phyloP scores from a whole-genome alignment of 2,329 filamentous ascomycete genomes.

The Penicillium sp. region DNA sequence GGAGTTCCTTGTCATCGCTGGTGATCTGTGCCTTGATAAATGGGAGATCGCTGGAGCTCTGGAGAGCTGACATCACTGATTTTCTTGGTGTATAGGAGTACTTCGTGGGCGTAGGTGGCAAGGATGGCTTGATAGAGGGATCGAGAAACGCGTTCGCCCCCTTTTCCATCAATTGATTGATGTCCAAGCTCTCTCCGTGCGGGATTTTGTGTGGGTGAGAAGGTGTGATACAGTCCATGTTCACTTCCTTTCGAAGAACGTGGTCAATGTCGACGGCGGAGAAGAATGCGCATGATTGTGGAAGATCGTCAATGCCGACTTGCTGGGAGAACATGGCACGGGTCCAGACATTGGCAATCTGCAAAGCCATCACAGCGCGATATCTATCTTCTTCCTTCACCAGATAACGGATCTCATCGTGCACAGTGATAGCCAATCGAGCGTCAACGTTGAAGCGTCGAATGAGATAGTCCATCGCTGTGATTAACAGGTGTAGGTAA shows the following conservation, averaged over 20 bases:
- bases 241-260: slow-evolving; percentile 94
- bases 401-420: slow-evolving; percentile 95
- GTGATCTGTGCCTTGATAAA: slow-evolving; percentile 86
- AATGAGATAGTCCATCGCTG: slow-evolving; percentile 90
- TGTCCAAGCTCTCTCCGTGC: slow-evolving; percentile 83
- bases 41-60: slow-evolving; percentile 50
- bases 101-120: slow-evolving; percentile 57
- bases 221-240: slow-evolving; percentile 95
- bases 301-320: slow-evolving; percentile 90
- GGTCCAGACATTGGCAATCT: slow-evolving; percentile 94
- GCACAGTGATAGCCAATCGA: slow-evolving; percentile 86
- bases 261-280: slow-evolving; percentile 92
- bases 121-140: slow-evolving; percentile 53
- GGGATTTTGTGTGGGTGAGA: slow-evolving; percentile 75
- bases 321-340: slow-evolving; percentile 96
- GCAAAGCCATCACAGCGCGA: slow-evolving; percentile 82
- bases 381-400: slow-evolving; percentile 84
- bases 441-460: slow-evolving; percentile 80
- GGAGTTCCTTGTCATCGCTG: slow-evolving; percentile 67
- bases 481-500: slow-evolving; percentile 89
- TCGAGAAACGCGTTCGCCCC: slow-evolving; percentile 67
- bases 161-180: slow-evolving; percentile 70
- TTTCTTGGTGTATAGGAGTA: slow-evolving; percentile 67
- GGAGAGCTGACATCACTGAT: slow-evolving; percentile 74
- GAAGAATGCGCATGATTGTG: slow-evolving; percentile 92